Percentiles rank a stretch among this genome's conserved stretches.
Evolutionary conservation across 306 rosid genomes (phyloP).

Genomic region (Mimosa bimucronata): DNA sequence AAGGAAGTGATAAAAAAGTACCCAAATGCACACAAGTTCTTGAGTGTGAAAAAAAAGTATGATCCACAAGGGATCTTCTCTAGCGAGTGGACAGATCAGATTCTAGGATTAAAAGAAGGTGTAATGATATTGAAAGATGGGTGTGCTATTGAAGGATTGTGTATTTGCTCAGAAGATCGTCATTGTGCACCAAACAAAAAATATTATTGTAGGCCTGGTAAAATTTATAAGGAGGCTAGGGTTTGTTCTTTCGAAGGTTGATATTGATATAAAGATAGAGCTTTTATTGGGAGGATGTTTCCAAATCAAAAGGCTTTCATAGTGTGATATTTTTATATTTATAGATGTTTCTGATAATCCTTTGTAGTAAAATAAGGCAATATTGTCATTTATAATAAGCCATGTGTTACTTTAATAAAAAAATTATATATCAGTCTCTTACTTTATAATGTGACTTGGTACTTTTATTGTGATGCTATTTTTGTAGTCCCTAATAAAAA

Average conservation of each 20-base stretch:
- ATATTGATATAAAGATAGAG: neutral
- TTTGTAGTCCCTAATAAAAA: neutral
- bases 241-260: conserved; percentile 48
- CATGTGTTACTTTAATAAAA: neutral
- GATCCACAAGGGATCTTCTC: conserved; percentile 71
- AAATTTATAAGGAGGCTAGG: conserved; percentile 65
- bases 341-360: neutral
- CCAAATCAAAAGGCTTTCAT: neutral
- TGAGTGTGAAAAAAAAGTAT: conserved; percentile 51
- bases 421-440: neutral
- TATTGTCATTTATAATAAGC: neutral
- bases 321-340: neutral
- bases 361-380: neutral
- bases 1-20: conserved; percentile 54
- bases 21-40: conserved; percentile 42
- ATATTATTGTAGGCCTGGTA: conserved; percentile 62
- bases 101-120: conserved; percentile 56
- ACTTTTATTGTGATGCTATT: neutral
- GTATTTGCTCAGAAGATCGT: conserved; percentile 62
- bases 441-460: neutral
- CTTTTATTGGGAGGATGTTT: neutral
- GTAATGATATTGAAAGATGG: conserved; percentile 56
- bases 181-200: conserved; percentile 77
- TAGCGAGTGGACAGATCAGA: conserved; percentile 72
- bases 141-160: conserved; percentile 81